phyloP scores from a whole-genome alignment of 805 yeast genomes.

The Metschnikowia borealis region DNA sequence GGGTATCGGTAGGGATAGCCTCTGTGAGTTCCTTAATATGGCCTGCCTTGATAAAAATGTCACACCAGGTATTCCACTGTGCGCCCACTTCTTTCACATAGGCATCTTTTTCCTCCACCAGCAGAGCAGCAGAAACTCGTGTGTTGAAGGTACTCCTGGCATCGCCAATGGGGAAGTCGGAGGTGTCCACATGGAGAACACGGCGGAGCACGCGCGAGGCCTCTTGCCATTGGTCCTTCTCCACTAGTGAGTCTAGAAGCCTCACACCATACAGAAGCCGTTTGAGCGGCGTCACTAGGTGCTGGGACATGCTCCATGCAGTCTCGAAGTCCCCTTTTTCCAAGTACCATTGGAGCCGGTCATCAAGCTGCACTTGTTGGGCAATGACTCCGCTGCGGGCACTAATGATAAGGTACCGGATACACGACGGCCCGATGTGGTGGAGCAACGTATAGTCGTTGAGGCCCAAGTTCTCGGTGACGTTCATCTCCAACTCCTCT shows the following conservation, averaged over 20 bases:
- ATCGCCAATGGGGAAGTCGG: slow-evolving; percentile 26
- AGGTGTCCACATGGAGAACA: slow-evolving; percentile 18
- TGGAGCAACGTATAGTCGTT: slow-evolving; percentile 76
- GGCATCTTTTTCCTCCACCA: slow-evolving; percentile 16
- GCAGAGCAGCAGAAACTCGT: slow-evolving; percentile 10
- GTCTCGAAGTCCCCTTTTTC: slow-evolving; percentile 50
- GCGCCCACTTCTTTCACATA: slow-evolving; percentile 22
- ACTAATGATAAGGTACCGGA: slow-evolving; percentile 64
- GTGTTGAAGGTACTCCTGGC: slow-evolving; percentile 28
- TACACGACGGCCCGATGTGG: slow-evolving; percentile 37
- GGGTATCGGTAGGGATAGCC: slow-evolving; percentile 50
- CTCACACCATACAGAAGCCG: slow-evolving; percentile 58
- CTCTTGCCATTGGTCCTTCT: slow-evolving; percentile 48
- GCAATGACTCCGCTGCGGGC: slow-evolving; percentile 81
- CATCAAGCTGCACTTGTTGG: slow-evolving; percentile 63
- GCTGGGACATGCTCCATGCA: slow-evolving; percentile 77
- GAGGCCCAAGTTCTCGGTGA: slow-evolving; percentile 53
- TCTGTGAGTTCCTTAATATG: slow-evolving; percentile 46
- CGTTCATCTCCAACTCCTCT: slow-evolving; percentile 69
- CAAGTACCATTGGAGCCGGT: slow-evolving; percentile 69
- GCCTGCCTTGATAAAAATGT: slow-evolving; percentile 45
- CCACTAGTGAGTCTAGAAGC: slow-evolving; percentile 44
- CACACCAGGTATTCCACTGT: slow-evolving; percentile 67
- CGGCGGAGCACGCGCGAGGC: slow-evolving; percentile 48
- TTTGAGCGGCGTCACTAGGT: slow-evolving; percentile 46